Base-by-base conservation (phyloP, 352 stramenopile species). In the Hyaloperonospora brassicae region DNA sequence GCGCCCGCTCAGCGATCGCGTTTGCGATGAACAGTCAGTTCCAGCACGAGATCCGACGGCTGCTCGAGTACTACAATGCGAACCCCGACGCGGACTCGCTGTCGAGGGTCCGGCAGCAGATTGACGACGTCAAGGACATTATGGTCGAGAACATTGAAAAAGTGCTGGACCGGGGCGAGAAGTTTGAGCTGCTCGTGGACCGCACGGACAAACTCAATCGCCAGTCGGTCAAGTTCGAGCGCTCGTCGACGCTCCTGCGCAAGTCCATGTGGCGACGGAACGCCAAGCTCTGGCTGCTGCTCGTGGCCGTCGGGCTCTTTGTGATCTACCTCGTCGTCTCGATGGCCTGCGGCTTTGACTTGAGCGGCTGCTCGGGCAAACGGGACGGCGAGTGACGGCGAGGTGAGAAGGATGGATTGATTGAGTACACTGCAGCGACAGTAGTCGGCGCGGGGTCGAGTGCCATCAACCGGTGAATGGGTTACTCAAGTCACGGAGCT, bases 121-220 rank as follows among this genome's bases (percentile, higher is more conserved):
- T 99, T 51, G 95, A 98, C 62, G 90, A 98, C 45, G 95, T 99
- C 2, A 98, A 98, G 64, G 90, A 97, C 62, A 89, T 97, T 49
- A 98, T 99, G 94, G 87, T 99, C 31, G 87, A 98, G 64, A 99
- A 99, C 68, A 98, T 99, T 62, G 96, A 99, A 53, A 98, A 98
- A 66, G 90, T 99, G 30, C 72, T 99, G 54, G 94, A 99, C 49
- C 70, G 97, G 35, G 97, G 97, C 14, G 96, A 99, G 67, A 98
- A 98, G 63, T 98, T 99, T 69, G 97, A 99, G 74, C 60, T 95
- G 38, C 68, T 95, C 4, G 85, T 95, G 45, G 85, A 95, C 52
- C 84, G 84, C 61, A 95, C 85, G n/a, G 95, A 99, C 79, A 87
- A 97, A 58, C 75, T 99, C 3, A 97, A 97, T 69, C 87, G 97